Evolutionary conservation across 331 rosid species (phyloP), one percentile per base, ranked within the genome.

Genomic region (Malus hybrid): DNA sequence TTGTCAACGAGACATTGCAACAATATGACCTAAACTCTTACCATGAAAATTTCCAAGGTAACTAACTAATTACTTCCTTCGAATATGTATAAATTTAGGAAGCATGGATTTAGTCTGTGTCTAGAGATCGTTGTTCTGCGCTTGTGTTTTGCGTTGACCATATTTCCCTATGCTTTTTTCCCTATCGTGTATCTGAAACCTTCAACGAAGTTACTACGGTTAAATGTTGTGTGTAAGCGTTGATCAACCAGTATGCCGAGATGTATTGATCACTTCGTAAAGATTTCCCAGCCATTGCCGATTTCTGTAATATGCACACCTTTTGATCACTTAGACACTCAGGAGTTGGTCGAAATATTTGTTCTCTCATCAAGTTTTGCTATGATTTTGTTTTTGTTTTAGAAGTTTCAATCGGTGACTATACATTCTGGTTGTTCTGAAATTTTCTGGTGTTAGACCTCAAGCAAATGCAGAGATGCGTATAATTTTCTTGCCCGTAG

Each of bases 11-110:
- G 79, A 88, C 91, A 22, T 69, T 90, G 67, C 81, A 77, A 67
- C 68, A 82, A 75, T 81, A 79, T 63, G 90, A 87, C 78, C 81
- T 77, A 33, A 87, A 79, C 79, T 72, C 86, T 71, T 63, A 69
- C 60, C 84, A 82, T 77, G 87, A 82, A 83, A 73, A 87, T 82
- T 90, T 90, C 80, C 86, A 87, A 66, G 99, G 99, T 94, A 89
- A 84, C 60, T 66, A 69, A 42, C 39, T 65, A 33, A 33, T 70
- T 33, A 20, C 36, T 16, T 24, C 66, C 68, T 61, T 46, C 24
- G 69, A 7, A 55, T 62, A 50, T 39, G 6, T 58, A 39, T 3
- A 20, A 13, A 4, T 24, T 52, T 67, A 10, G 66, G 50, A 19
- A 55, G 39, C 55, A 34, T 14, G 66, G 33, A 26, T 57, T 34